These are phyloP conservation scores for Talaromyces albobiverticillius DNA, from an alignment of 2,329 filamentous ascomycete genomes.

Conservation along the genomic window DNA sequence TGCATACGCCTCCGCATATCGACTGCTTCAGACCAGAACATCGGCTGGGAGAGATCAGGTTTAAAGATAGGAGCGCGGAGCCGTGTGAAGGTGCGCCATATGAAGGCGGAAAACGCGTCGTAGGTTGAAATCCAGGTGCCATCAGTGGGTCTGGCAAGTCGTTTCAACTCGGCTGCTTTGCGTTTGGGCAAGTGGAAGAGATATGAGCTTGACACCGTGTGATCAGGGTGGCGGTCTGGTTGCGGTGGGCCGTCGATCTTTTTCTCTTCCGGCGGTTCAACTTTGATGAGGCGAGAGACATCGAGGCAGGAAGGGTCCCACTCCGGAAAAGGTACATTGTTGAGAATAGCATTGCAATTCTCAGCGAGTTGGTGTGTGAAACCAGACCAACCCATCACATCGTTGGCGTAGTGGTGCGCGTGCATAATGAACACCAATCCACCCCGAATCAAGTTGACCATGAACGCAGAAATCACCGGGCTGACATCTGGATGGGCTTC, in stretches of 20 bases:
- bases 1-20: conserved; percentile 40
- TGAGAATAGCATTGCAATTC: conserved; percentile 37
- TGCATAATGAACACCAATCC: conserved; percentile 44
- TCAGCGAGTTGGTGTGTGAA: conserved; percentile 42
- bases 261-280: conserved; percentile 22
- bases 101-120: conserved; percentile 43
- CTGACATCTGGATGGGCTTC: conserved; percentile 34
- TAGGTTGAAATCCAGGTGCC: conserved; percentile 47
- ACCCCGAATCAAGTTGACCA: conserved; percentile 43
- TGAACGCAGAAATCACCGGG: conserved; percentile 37
- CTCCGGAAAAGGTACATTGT: conserved; percentile 27
- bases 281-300: conserved; percentile 31
- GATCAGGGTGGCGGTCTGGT: background rate
- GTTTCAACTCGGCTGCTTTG: conserved; percentile 42
- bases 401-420: conserved; percentile 44
- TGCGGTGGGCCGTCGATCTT: background rate
- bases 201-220: conserved; percentile 23
- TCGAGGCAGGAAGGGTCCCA: conserved; percentile 40
- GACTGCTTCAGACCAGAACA: conserved; percentile 38
- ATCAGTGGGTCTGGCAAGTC: conserved; percentile 30
- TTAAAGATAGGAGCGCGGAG: conserved; percentile 35
- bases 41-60: conserved; percentile 22
- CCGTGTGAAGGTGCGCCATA: conserved; percentile 41
- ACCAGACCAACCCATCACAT: conserved; percentile 43
- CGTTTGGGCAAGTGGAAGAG: conserved; percentile 47